Evolutionary conservation across 2,329 filamentous ascomycete species (phyloP), one percentile per base, ranked within the genome.

Genomic region (Sodiomyces alkalinus): DNA sequence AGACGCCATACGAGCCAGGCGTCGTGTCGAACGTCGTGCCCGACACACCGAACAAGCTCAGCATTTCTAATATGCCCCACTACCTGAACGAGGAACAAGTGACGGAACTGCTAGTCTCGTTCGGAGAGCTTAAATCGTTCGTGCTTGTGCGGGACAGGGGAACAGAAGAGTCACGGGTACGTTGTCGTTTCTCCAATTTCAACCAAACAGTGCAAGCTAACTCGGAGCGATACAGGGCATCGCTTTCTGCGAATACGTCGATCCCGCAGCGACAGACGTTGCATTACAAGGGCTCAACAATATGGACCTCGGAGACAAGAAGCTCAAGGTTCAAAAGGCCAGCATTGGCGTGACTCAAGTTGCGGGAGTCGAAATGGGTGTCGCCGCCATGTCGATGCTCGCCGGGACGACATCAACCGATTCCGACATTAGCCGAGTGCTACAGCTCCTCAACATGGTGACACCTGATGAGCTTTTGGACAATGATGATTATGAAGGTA

Each of bases 371-470:
- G 90, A 98, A 46, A 92, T 94, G 67, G 83, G 87, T 31, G 87
- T 98, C 37, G 92, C 90, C 42, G 90, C 90, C 37, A 96, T 98
- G 75, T 92, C 86, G 28, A 85, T 94, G 70, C 80, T 98, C 43
- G 90, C 90, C 20, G 86, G 87, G 33, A 92, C 90, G 13, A 82
- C 76, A 3, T 79, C 80, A 20, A 68, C 68, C 31, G 80, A 86
- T 34, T 62, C 80, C 19, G 85, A 92, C 41, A 74, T 77, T 34
- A 80, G 80, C 39, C 72, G 81, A 31, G 87, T 98, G 11, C 52
- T 98, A 35, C 87, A 93, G 55, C 62, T 98, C 36, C 70, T 98
- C 46, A 98, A 98, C 60, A 98, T 98, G 90, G 87, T 98, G 19
- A 98, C 90, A 0, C 68, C 85, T 0, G 90, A 98, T 43, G 90